Evolutionary conservation across 768 basidiomycete genomes (phyloP), one percentile per base, ranked within the genome.

Genomic region (Polyporus arcularius): DNA sequence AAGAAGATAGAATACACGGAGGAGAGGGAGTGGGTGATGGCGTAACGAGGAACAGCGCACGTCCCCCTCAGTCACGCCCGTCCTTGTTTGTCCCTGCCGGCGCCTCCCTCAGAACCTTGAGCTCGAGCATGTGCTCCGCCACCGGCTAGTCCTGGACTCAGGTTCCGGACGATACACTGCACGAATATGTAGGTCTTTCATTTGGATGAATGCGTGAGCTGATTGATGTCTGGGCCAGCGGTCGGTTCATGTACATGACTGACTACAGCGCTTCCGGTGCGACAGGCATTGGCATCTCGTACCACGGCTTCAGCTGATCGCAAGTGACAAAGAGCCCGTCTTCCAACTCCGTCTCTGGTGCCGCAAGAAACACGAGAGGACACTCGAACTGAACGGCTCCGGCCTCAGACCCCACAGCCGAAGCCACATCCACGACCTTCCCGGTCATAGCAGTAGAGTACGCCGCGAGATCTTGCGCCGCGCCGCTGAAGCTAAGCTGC

Each of bases 241-340:
- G 26, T 46, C n/a, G 45, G 26, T 21, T 10, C 3, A 12, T 12
- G n/a, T n/a, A 12, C 41, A 42, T 14, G 41, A 42, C 45, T 18
- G n/a, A 16, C 26, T 28, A 56, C 41, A 45, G 12, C 31, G 18
- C 15, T 14, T 26, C 21, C 42, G 42, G 31, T 15, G 14, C 31
- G 50, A 58, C 47, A 40, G 21, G 16, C 7, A 35, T 3, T 6
- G 35, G 2, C n/a, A 67, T 57, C 60, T 64, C 60, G 57, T 72
- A 83, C 63, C 78, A 75, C n/a, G 75, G 76, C 62, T 65, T 57
- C 50, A 84, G 53, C 59, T 80, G 60, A 1, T 75, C 73, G 68
- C 82, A 85, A 16, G 75, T 78, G 48, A 77, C 77, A 65, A 62
- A 80, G n/a, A 83, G 38, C 7, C 65, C 73, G 57, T 72, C 70